Evolutionary conservation across 2,329 filamentous ascomycete species (phyloP).

Genomic region (Verticillium dahliae): DNA sequence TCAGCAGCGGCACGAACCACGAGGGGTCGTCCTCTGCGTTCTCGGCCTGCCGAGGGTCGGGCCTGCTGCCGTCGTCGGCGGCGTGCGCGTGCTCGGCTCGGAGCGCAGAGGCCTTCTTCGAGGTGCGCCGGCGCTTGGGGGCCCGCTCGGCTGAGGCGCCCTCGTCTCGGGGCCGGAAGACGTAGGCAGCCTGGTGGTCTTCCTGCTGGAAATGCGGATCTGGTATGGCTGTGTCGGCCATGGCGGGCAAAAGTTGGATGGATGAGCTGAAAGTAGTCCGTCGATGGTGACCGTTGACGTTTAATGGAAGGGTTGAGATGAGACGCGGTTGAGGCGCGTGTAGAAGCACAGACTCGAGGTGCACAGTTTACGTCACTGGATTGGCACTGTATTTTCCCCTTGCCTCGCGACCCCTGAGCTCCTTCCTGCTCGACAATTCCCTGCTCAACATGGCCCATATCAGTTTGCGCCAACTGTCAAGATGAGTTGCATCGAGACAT

Average conservation of each 20-base stretch:
- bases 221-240: not conserved
- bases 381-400: not conserved
- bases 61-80: not conserved
- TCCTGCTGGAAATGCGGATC: slow-evolving; percentile 20
- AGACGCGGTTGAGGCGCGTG: not conserved
- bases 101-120: slow-evolving; percentile 24
- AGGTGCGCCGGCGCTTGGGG: slow-evolving; percentile 51
- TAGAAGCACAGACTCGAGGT: not conserved
- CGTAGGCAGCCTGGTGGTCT: slow-evolving; percentile 51
- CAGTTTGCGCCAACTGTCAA: too few species aligned
- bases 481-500: too few species aligned
- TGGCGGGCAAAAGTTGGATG: not conserved
- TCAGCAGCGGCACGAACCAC: slow-evolving; percentile 46
- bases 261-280: not conserved
- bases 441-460: too few species aligned
- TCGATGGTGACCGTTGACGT: not conserved
- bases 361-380: not conserved
- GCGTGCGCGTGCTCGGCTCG: slow-evolving; percentile 3
- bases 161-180: slow-evolving; percentile 47
- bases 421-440: too few species aligned
- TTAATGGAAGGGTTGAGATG: not conserved
- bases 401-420: too few species aligned
- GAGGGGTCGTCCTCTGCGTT: slow-evolving; percentile 6
- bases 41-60: too few species aligned
- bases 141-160: slow-evolving; percentile 28